Evolutionary conservation across 495 filamentous ascomycete genomes (phyloP).

Genomic region (Monascus purpureus): DNA sequence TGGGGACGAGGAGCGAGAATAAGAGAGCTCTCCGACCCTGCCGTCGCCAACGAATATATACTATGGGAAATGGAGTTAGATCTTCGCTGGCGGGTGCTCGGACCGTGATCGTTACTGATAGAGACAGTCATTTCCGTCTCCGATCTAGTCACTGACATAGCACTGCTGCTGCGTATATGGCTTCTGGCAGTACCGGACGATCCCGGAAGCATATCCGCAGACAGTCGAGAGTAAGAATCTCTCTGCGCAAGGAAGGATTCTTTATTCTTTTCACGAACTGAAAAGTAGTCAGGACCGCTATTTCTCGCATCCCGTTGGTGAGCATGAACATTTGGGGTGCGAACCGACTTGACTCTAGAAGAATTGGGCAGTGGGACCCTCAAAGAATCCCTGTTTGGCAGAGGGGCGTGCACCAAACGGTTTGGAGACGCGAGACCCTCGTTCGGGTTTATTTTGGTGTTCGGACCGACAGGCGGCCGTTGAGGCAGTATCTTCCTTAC

Average conservation of each 20-base stretch:
- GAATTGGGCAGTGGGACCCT: slow-evolving; percentile 25
- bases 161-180: slow-evolving; percentile 35
- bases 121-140: slow-evolving; percentile 28
- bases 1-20: slow-evolving; percentile 39
- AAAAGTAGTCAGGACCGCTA: slow-evolving; percentile 32
- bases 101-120: slow-evolving; percentile 17
- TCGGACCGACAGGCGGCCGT: slow-evolving; percentile 4
- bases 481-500: slow-evolving; percentile 12
- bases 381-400: slow-evolving; percentile 26
- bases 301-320: slow-evolving; percentile 11
- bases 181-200: slow-evolving; percentile 32
- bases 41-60: slow-evolving; percentile 55
- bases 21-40: slow-evolving; percentile 51
- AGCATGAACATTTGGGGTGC: slow-evolving; percentile 3
- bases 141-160: slow-evolving; percentile 31
- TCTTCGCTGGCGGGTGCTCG: slow-evolving; percentile 18
- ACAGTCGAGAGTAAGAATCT: slow-evolving; percentile 43
- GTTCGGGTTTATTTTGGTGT: slow-evolving; percentile 4
- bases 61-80: slow-evolving; percentile 38
- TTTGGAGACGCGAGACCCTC: slow-evolving; percentile 3
- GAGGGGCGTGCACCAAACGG: slow-evolving; percentile 6
- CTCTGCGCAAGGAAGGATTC: slow-evolving; percentile 46
- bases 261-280: slow-evolving; percentile 38
- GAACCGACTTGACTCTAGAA: neutral
- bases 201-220: slow-evolving; percentile 29